Percentiles rank a stretch among this genome's conserved stretches.
Evolutionary conservation across 352 stramenopile species (phyloP).

Genomic region (Pilasporangium apinafurcum): DNA sequence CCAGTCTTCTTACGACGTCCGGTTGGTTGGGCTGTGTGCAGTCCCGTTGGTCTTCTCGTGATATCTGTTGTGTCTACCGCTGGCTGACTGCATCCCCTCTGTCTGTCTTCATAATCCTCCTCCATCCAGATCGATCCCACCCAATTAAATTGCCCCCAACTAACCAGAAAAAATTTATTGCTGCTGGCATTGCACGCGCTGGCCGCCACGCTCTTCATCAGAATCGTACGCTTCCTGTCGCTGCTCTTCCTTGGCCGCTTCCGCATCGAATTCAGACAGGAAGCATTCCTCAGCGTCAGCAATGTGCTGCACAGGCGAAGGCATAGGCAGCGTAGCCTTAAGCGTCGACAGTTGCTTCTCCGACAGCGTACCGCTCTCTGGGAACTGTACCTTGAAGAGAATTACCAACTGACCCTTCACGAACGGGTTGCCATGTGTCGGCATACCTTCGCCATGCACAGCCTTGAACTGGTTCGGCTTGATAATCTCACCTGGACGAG

Average conservation of each 20-base stretch:
- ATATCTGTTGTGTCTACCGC: no score
- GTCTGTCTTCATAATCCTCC: no score
- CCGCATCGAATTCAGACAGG: slow-evolving; percentile 91
- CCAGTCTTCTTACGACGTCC: no score
- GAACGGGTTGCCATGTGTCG: slow-evolving; percentile 96
- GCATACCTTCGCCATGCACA: slow-evolving; percentile 97
- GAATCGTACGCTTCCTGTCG: slow-evolving; percentile 86
- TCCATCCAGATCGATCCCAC: no score
- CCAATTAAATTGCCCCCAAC: no score
- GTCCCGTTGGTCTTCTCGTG: no score
- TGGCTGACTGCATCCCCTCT: no score
- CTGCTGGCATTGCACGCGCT: slow-evolving; percentile 86
- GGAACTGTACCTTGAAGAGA: slow-evolving; percentile 96
- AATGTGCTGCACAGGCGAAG: slow-evolving; percentile 35
- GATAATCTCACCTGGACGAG: slow-evolving; percentile 90
- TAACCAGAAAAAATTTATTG: slow-evolving; percentile 64
- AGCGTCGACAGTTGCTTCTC: slow-evolving; percentile 80
- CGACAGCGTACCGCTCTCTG: slow-evolving; percentile 82
- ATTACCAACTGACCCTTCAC: slow-evolving; percentile 98
- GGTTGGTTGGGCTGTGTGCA: no score
- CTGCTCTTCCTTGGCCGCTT: slow-evolving; percentile 77
- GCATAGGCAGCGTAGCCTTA: slow-evolving; percentile 47
- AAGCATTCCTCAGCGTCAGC: slow-evolving; percentile 75
- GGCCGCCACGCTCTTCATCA: slow-evolving; percentile 90
- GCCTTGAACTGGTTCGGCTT: slow-evolving; percentile 92